phyloP scores from a whole-genome alignment of 257 asterid genomes.

The Salvia rosmarinus region DNA sequence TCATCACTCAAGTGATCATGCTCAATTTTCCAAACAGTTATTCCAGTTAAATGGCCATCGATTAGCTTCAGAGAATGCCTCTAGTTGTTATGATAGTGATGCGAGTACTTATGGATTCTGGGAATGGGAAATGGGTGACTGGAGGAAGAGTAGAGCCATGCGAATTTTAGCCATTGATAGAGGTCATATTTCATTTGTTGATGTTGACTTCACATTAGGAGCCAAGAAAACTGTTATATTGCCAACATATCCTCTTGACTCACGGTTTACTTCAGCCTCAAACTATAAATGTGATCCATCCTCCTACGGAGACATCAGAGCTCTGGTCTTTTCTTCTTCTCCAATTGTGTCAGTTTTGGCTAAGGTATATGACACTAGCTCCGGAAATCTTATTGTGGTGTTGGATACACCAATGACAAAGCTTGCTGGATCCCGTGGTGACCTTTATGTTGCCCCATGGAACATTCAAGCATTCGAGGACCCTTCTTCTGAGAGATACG shows the following conservation, averaged over 20 bases:
- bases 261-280: slow-evolving; percentile 59
- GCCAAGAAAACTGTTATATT: slow-evolving; percentile 64
- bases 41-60: slow-evolving; percentile 70
- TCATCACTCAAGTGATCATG: slow-evolving; percentile 50
- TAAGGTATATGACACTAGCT: slow-evolving; percentile 70
- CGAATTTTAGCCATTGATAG: slow-evolving; percentile 83
- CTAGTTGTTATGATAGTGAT: slow-evolving; percentile 44
- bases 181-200: slow-evolving; percentile 76
- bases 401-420: slow-evolving; percentile 68
- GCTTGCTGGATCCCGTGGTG: slow-evolving; percentile 56
- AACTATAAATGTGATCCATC: slow-evolving; percentile 48
- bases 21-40: slow-evolving; percentile 41
- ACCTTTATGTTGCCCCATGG: slow-evolving; percentile 78
- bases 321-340: slow-evolving; percentile 76
- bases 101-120: slow-evolving; percentile 60
- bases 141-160: slow-evolving; percentile 84
- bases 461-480: slow-evolving; percentile 78
- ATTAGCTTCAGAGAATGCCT: slow-evolving; percentile 34
- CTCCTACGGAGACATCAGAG: slow-evolving; percentile 53
- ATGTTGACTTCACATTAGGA: slow-evolving; percentile 62
- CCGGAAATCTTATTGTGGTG: slow-evolving; percentile 57
- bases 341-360: slow-evolving; percentile 73
- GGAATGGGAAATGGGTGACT: slow-evolving; percentile 99
- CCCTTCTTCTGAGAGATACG: slow-evolving; percentile 72
- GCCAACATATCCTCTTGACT: slow-evolving; percentile 87